Evolutionary conservation across 768 basidiomycete genomes (phyloP).

Genomic region (Serendipita sp.): DNA sequence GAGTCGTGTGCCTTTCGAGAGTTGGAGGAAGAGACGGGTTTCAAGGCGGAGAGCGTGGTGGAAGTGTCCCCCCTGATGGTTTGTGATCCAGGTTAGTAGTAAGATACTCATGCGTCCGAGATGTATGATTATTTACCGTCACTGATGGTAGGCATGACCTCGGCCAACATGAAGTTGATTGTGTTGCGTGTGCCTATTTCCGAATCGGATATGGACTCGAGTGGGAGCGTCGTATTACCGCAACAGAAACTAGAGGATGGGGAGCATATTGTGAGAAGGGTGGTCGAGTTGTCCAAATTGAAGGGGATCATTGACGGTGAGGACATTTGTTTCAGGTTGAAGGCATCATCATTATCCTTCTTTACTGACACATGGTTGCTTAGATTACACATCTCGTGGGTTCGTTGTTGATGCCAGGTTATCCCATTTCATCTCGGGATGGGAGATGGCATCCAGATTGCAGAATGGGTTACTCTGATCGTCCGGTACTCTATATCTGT

Average conservation of each 20-base stretch:
- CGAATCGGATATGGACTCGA: slow-evolving; percentile 35
- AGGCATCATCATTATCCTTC: slow-evolving; percentile 31
- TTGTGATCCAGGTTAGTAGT: slow-evolving; percentile 57
- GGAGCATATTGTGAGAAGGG: slow-evolving; percentile 62
- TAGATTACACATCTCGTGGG: slow-evolving; percentile 25
- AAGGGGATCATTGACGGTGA: too few species aligned
- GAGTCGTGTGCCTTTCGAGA: slow-evolving; percentile 75
- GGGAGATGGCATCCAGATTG: slow-evolving; percentile 35
- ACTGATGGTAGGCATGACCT: slow-evolving; percentile 67
- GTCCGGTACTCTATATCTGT: too few species aligned
- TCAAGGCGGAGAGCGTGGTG: slow-evolving; percentile 45
- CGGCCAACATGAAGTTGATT: slow-evolving; percentile 82
- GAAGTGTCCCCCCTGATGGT: slow-evolving; percentile 49
- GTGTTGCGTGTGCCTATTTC: slow-evolving; percentile 47
- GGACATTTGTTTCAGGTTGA: too few species aligned
- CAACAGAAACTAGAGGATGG: slow-evolving; percentile 65
- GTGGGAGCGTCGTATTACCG: slow-evolving; percentile 35
- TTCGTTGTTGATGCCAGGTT: slow-evolving; percentile 61
- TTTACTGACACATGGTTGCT: neutral
- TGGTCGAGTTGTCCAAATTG: slow-evolving; percentile 54
- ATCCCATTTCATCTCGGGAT: slow-evolving; percentile 60
- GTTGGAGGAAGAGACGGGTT: slow-evolving; percentile 88
- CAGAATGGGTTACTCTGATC: too few species aligned
- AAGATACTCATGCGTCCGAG: too few species aligned
- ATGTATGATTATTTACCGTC: neutral